Percentiles rank a stretch among this genome's conserved stretches.
Conservation (phyloP, 108 stramenopile species). For the Skeletonema grethae region DNA sequence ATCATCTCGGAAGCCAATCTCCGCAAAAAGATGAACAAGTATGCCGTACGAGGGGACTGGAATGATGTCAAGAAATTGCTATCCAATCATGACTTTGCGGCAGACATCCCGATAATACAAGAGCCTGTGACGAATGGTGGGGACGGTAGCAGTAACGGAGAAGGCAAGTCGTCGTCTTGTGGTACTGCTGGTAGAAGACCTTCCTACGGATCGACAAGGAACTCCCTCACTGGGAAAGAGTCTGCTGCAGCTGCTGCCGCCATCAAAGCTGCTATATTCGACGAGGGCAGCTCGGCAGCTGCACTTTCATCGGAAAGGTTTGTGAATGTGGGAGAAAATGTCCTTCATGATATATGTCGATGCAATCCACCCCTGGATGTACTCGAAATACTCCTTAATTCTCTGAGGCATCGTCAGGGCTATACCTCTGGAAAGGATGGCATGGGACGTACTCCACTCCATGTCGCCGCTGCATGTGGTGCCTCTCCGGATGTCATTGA, state of each 20-base stretch:
- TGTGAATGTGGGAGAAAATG: constrained; percentile 32
- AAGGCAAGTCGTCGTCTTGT: background rate
- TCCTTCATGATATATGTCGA: constrained; percentile 39
- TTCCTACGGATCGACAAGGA: constrained; percentile 24
- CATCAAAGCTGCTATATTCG: constrained; percentile 7
- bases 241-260: constrained; percentile 29
- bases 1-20: constrained; percentile 26
- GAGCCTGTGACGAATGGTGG: background rate
- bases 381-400: constrained; percentile 19
- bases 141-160: too few species aligned
- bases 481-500: constrained; percentile 21
- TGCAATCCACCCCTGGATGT: constrained; percentile 34
- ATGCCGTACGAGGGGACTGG: constrained; percentile 29
- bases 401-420: constrained; percentile 15
- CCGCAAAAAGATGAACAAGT: constrained; percentile 25
- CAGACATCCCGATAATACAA: background rate
- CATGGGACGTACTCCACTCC: constrained; percentile 32
- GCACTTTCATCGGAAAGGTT: background rate
- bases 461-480: constrained; percentile 38
- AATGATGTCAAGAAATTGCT: constrained; percentile 17
- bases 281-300: background rate
- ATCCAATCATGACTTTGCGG: constrained; percentile 20
- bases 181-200: constrained; percentile 19
- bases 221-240: constrained; percentile 28
- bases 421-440: constrained; percentile 25